Conservation (phyloP, 129 eudicot species). For the Ambrosia trifida region DNA sequence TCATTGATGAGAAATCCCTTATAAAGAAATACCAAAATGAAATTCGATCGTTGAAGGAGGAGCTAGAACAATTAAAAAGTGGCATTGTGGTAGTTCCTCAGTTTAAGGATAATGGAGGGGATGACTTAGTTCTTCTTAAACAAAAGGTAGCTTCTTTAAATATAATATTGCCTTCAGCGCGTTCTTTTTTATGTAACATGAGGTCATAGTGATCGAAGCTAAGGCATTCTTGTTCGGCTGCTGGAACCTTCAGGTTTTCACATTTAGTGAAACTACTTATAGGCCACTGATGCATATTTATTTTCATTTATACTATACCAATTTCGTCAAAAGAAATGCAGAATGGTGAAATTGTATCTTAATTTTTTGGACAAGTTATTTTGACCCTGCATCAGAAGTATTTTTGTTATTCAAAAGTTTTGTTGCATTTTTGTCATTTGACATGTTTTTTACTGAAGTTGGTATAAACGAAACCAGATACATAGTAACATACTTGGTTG, state of each 20-base stretch:
- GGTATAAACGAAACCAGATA: neutral
- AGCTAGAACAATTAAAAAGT: conserved; percentile 82
- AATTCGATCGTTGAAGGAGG: conserved; percentile 84
- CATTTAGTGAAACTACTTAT: neutral
- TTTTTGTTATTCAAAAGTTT: neutral
- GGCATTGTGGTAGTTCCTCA: conserved; percentile 82
- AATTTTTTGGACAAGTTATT: neutral
- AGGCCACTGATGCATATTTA: neutral
- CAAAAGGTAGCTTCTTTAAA: conserved; percentile 65
- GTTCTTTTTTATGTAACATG: neutral
- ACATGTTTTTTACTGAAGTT: neutral
- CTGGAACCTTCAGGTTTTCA: neutral
- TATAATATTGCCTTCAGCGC: conserved; percentile 1
- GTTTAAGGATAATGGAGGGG: conserved; percentile 62
- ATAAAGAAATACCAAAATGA: conserved; percentile 97
- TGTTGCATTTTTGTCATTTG: neutral
- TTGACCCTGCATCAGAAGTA: neutral
- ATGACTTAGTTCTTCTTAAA: conserved; percentile 73
- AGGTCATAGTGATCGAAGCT: neutral
- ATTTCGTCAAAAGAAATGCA: neutral
- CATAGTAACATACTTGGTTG: neutral
- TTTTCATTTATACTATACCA: neutral
- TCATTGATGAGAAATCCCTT: conserved; percentile 94
- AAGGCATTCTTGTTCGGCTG: conserved; percentile 1
- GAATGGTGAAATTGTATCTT: neutral